Percentiles rank a stretch among this genome's conserved stretches.
Conservation (phyloP, 768 basidiomycete genomes). For the Xerocomus potaroensis region DNA sequence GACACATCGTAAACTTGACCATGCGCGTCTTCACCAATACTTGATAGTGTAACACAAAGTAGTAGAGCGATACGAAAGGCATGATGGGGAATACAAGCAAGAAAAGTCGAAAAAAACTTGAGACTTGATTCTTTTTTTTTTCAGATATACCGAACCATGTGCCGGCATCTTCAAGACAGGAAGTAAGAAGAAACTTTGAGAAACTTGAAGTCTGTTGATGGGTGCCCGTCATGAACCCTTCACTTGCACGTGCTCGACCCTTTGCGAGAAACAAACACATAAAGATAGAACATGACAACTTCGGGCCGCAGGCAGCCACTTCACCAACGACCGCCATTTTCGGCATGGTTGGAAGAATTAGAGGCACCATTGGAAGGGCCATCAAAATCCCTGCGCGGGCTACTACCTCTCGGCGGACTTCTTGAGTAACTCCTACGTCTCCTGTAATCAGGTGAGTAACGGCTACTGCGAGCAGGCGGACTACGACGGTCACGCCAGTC, state of each 20-base stretch:
- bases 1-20: slow-evolving; percentile 35
- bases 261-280: slow-evolving; percentile 29
- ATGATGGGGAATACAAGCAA: slow-evolving; percentile 37
- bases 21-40: slow-evolving; percentile 34
- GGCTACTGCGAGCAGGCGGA: slow-evolving; percentile 59
- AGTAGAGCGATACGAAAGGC: slow-evolving; percentile 44
- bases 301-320: slow-evolving; percentile 23
- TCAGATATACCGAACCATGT: slow-evolving; percentile 52
- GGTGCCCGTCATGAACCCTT: slow-evolving; percentile 43
- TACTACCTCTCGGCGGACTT: slow-evolving; percentile 74
- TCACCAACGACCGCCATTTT: slow-evolving; percentile 60
- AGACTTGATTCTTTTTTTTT: slow-evolving; percentile 57
- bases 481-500: slow-evolving; percentile 83
- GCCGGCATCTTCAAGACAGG: slow-evolving; percentile 41
- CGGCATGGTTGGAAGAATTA: slow-evolving; percentile 34
- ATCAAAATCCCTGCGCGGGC: slow-evolving; percentile 48
- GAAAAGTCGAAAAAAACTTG: slow-evolving; percentile 60
- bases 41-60: slow-evolving; percentile 43
- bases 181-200: slow-evolving; percentile 49
- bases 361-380: slow-evolving; percentile 39
- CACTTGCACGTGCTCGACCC: slow-evolving; percentile 41
- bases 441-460: slow-evolving; percentile 76
- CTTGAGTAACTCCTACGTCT: slow-evolving; percentile 74
- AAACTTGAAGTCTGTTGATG: slow-evolving; percentile 40
- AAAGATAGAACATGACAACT: slow-evolving; percentile 26